A percentile compares a stretch with the other conserved stretches of the same genome.
phyloP scores from a whole-genome alignment of 1,284 basidiomycete genomes.

The Spongiforma sp. region DNA sequence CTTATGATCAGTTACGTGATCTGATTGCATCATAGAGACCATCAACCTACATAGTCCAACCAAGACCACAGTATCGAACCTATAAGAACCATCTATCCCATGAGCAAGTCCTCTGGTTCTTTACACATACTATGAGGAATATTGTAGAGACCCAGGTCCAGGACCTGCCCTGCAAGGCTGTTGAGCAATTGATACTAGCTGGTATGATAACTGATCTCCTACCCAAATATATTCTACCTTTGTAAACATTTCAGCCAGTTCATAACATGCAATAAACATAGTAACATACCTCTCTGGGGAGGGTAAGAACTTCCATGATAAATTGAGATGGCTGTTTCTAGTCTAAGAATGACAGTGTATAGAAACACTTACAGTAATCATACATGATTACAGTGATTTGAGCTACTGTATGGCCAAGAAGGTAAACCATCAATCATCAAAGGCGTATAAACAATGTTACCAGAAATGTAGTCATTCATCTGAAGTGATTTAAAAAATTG shows the following conservation, averaged over 20 bases:
- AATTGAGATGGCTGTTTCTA: background rate
- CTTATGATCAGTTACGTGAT: no score
- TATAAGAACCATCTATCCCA: no score
- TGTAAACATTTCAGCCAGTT: background rate
- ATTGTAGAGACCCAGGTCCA: slow-evolving; percentile 1
- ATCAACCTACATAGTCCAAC: background rate
- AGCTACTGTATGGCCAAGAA: background rate
- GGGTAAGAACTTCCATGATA: background rate
- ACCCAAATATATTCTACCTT: slow-evolving; percentile 1
- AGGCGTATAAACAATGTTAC: background rate
- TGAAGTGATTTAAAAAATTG: background rate
- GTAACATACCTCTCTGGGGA: background rate
- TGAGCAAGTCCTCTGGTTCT: no score
- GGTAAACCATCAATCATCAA: background rate
- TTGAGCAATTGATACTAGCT: background rate
- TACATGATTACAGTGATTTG: background rate
- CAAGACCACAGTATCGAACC: background rate
- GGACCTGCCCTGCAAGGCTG: background rate
- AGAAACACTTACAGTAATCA: background rate
- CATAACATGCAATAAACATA: background rate
- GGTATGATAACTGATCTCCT: background rate
- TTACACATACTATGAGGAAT: background rate
- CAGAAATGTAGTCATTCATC: background rate
- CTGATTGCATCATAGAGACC: no score
- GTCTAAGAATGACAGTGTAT: background rate